phyloP scores from a whole-genome alignment of 2,329 filamentous ascomycete species.

The Apiospora marii region DNA sequence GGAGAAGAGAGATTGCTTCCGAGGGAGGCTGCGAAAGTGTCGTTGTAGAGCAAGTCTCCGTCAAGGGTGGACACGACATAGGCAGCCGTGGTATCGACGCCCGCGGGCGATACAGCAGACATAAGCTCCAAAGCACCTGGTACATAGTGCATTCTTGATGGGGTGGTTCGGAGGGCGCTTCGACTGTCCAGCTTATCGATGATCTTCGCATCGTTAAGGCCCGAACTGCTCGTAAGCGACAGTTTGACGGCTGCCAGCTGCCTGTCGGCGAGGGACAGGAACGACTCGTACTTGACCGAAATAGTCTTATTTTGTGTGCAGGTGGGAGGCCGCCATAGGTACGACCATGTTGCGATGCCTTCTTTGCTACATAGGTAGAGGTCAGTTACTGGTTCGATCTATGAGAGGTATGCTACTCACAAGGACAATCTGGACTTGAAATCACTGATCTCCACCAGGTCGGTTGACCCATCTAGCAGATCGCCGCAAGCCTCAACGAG shows the following conservation, averaged over 20 bases:
- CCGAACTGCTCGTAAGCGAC: not conserved
- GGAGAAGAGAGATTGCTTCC: not conserved
- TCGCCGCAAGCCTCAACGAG: slow-evolving; percentile 20
- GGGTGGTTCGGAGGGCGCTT: slow-evolving; percentile 14
- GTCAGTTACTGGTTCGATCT: not conserved
- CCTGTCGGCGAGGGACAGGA: not conserved
- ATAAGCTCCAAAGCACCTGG: not conserved
- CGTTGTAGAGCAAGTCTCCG: slow-evolving; percentile 3
- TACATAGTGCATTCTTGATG: not conserved
- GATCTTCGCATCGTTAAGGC: not conserved
- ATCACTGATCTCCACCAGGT: slow-evolving; percentile 3
- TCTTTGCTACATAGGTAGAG: not conserved
- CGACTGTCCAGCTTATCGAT: slow-evolving; percentile 17
- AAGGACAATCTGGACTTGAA: slow-evolving; percentile 14
- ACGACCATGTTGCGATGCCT: slow-evolving; percentile 20
- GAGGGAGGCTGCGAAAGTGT: not conserved
- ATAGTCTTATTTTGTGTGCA: not conserved
- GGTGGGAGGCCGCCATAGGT: not conserved
- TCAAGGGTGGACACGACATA: not conserved
- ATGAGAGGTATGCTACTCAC: not conserved
- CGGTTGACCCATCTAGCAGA: slow-evolving; percentile 13
- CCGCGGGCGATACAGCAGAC: not conserved
- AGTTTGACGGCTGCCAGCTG: slow-evolving; percentile 14
- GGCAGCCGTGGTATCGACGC: not conserved
- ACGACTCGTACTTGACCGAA: slow-evolving; percentile 19